Percentiles rank a stretch among this genome's conserved stretches.
These are phyloP conservation scores for Spatholobus suberectus DNA, from an alignment of 306 rosid genomes.

Conservation along the genomic window DNA sequence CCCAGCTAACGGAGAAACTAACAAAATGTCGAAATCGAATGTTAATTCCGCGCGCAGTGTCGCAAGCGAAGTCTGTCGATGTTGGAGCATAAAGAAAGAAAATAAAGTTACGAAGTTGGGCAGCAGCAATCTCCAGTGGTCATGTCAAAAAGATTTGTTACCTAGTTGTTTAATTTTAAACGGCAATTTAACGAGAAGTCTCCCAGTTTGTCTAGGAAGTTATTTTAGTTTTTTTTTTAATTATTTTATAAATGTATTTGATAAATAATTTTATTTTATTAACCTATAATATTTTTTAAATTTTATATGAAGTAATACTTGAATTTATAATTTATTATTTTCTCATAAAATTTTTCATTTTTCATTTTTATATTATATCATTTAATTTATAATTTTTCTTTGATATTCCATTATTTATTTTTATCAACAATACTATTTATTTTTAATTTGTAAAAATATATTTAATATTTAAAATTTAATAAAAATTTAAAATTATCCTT, in stretches of 20 bases:
- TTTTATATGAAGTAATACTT: neutral
- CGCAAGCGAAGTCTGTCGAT: neutral
- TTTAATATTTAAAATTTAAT: too few relatives aligned
- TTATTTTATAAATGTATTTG: neutral
- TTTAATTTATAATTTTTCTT: neutral
- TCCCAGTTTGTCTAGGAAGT: neutral
- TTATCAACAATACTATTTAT: neutral
- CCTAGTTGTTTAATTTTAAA: neutral
- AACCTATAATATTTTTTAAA: neutral
- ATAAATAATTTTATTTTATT: neutral
- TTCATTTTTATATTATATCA: too few relatives aligned
- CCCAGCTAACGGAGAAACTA: neutral
- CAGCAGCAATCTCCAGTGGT: neutral
- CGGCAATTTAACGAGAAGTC: neutral
- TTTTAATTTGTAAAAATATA: too few relatives aligned
- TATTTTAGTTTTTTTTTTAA: neutral
- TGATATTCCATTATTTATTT: neutral
- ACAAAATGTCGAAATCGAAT: conserved; percentile 5
- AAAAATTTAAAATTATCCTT: too few relatives aligned
- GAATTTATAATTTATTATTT: neutral
- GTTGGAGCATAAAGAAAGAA: neutral
- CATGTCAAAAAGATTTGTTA: neutral
- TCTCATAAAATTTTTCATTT: neutral
- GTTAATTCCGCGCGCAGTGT: neutral
- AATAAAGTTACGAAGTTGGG: neutral